These are phyloP conservation scores for Brassica incana DNA, from an alignment of 345 rosid species.

Conservation along the genomic window DNA sequence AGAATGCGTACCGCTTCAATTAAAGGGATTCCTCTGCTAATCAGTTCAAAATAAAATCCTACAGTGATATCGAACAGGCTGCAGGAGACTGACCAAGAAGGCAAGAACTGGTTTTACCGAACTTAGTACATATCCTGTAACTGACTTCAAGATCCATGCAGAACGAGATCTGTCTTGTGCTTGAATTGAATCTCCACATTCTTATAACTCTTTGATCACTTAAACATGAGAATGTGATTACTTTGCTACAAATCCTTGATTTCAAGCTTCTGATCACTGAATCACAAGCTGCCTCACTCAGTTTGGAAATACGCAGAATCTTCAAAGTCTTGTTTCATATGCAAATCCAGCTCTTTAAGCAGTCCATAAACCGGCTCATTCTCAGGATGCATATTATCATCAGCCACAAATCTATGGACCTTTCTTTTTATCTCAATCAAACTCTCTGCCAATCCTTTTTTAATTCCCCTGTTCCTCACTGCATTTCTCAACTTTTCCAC, in stretches of 20 bases:
- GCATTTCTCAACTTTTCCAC: slow-evolving; percentile 44
- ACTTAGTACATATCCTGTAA: background rate
- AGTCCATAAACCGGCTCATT: slow-evolving; percentile 41
- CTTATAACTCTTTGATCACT: too few relatives aligned
- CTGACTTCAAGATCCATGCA: background rate
- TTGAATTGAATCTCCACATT: background rate
- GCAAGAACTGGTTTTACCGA: too few relatives aligned
- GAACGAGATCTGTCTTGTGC: background rate
- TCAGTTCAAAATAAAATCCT: background rate
- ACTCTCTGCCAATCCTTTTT: slow-evolving; percentile 47
- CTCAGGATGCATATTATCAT: slow-evolving; percentile 46
- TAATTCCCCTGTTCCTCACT: slow-evolving; percentile 49
- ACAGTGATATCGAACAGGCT: too few relatives aligned
- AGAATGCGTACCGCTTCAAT: background rate
- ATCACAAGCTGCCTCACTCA: slow-evolving; percentile 23
- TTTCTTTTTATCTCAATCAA: slow-evolving; percentile 42
- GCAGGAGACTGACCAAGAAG: background rate
- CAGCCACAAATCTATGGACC: slow-evolving; percentile 51
- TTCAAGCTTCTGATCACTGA: slow-evolving; percentile 16
- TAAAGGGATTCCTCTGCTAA: slow-evolving; percentile 2
- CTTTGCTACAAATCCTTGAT: background rate
- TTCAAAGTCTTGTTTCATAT: slow-evolving; percentile 33
- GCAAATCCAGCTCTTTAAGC: slow-evolving; percentile 44
- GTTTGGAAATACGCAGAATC: slow-evolving; percentile 11
- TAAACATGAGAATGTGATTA: background rate